Conservation (phyloP, 164 flowering plant genomes). For the Akebia trifoliata region DNA sequence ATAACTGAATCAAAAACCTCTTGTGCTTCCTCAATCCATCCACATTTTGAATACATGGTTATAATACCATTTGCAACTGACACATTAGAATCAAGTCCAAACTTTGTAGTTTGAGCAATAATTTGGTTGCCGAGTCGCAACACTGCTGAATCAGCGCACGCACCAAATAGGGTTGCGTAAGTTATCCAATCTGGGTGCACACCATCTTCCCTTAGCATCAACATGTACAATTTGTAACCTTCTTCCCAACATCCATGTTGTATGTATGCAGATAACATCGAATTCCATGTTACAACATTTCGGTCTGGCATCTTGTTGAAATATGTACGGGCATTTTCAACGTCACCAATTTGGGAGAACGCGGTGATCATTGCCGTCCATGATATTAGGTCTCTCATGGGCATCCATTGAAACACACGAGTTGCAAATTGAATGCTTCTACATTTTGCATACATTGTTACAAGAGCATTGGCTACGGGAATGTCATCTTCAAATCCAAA, state of each 20-base stretch:
- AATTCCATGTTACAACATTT: constrained; percentile 7
- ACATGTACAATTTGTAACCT: not conserved
- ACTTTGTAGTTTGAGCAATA: constrained; percentile 4
- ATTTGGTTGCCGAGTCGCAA: constrained; percentile 7
- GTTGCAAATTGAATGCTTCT: not conserved
- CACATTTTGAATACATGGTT: constrained; percentile 9
- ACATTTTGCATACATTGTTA: not conserved
- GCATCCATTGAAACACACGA: not conserved
- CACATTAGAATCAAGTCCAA: not conserved
- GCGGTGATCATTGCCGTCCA: constrained; percentile 9
- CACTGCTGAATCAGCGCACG: constrained; percentile 2
- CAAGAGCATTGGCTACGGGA: constrained; percentile 2
- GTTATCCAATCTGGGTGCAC: constrained; percentile 7
- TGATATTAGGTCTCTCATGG: constrained; percentile 5
- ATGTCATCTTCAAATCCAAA: not conserved
- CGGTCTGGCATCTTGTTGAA: constrained; percentile 5
- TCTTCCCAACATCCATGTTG: constrained; percentile 8
- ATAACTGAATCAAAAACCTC: not conserved
- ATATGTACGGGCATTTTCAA: constrained; percentile 1
- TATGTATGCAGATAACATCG: constrained; percentile 6
- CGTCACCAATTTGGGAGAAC: not conserved
- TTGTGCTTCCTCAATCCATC: constrained; percentile 4
- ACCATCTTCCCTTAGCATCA: constrained; percentile 1
- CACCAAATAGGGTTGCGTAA: not conserved
- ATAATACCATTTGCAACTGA: constrained; percentile 5